These are phyloP conservation scores for Persicaria tinctoria DNA, from an alignment of 148 eudicot species.

Conservation along the genomic window DNA sequence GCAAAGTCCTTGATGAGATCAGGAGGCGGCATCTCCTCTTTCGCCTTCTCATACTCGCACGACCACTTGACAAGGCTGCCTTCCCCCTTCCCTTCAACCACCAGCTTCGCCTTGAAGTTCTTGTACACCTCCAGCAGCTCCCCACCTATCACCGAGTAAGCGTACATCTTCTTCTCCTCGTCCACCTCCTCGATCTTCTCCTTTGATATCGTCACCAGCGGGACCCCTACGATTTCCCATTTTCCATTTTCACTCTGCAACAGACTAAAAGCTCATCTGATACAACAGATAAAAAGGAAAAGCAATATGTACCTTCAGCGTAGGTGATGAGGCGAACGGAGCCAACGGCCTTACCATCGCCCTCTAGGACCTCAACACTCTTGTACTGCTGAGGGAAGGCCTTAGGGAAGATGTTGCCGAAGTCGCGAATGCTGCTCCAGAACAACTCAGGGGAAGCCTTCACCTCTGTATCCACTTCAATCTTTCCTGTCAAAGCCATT, in stretches of 20 bases:
- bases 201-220: conserved; percentile 31
- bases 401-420: conserved; percentile 52
- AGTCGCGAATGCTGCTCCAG: conserved; percentile 56
- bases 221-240: conserved; percentile 24
- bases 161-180: conserved; percentile 47
- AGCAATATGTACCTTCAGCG: conserved; percentile 42
- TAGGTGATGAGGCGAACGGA: conserved; percentile 52
- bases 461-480: conserved; percentile 74
- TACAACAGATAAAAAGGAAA: not conserved
- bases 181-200: conserved; percentile 68
- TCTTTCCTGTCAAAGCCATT: conserved; percentile 36
- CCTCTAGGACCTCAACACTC: conserved; percentile 71
- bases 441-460: conserved; percentile 46
- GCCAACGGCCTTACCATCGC: conserved; percentile 67
- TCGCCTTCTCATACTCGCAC: conserved; percentile 65
- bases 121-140: conserved; percentile 55
- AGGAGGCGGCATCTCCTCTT: conserved; percentile 60
- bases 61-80: conserved; percentile 68
- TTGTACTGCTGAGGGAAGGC: conserved; percentile 63
- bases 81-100: conserved; percentile 45
- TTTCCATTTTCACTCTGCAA: no score
- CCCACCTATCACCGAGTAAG: conserved; percentile 52
- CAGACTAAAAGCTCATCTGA: no score
- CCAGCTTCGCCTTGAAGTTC: conserved; percentile 48
- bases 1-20: conserved; percentile 54